Percentiles rank a stretch among this genome's conserved stretches.
Conservation (phyloP, 495 filamentous ascomycete species). For the Clavariopsis aquatica region DNA sequence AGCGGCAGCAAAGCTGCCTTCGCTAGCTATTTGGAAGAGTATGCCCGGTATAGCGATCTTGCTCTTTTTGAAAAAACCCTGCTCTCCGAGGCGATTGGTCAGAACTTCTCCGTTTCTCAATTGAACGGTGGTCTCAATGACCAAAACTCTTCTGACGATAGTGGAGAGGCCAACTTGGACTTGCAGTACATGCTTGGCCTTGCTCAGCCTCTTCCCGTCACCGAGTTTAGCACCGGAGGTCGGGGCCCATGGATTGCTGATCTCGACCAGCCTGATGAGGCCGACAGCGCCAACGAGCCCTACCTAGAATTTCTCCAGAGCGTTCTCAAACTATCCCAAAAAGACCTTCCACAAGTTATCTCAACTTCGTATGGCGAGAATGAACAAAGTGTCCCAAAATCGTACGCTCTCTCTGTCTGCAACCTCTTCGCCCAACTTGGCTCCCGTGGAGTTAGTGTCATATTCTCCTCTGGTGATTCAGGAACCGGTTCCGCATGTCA, state of each 20-base stretch:
- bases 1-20: conserved; percentile 49
- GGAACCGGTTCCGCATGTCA: conserved; percentile 42
- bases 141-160: conserved; percentile 39
- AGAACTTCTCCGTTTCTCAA: conserved; percentile 47
- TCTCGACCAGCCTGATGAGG: conserved; percentile 33
- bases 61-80: conserved; percentile 51
- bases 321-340: conserved; percentile 34
- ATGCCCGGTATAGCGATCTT: conserved; percentile 52
- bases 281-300: conserved; percentile 42
- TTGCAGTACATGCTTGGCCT: conserved; percentile 46
- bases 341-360: conserved; percentile 41
- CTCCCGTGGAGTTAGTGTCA: conserved; percentile 41
- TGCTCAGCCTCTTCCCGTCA: conserved; percentile 39
- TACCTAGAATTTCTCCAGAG: conserved; percentile 42
- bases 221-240: conserved; percentile 42
- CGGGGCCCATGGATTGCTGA: conserved; percentile 41
- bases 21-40: conserved; percentile 53
- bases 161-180: conserved; percentile 50
- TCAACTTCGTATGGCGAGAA: conserved; percentile 47
- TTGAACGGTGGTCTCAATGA: conserved; percentile 43
- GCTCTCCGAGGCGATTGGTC: conserved; percentile 50
- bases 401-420: conserved; percentile 42
- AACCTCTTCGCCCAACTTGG: conserved; percentile 42
- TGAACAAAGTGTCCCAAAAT: conserved; percentile 42
- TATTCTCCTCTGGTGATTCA: conserved; percentile 44